Percentiles rank a stretch among this genome's conserved stretches.
Evolutionary conservation across 495 filamentous ascomycete species (phyloP).

Genomic region (Xylaria venustula): DNA sequence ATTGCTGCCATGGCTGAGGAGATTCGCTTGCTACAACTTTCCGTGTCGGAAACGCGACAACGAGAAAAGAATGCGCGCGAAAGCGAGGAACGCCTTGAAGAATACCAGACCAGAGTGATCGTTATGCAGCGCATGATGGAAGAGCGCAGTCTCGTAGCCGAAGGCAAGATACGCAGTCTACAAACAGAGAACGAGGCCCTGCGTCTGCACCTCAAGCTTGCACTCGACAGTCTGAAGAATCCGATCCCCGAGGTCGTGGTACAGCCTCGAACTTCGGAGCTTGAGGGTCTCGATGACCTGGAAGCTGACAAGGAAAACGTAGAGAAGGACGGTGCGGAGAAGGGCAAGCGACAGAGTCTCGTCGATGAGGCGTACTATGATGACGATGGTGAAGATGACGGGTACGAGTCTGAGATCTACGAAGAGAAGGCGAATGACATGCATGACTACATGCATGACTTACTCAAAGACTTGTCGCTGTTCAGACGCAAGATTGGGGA

Average conservation of each 20-base stretch:
- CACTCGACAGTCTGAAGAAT: constrained; percentile 82
- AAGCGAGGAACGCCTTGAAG: constrained; percentile 46
- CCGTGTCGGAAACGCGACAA: constrained; percentile 57
- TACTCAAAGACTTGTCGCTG: constrained; percentile 73
- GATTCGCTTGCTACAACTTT: constrained; percentile 79
- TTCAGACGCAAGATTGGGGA: constrained; percentile 82
- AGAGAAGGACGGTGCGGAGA: constrained; percentile 14
- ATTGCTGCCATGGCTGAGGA: constrained; percentile 92
- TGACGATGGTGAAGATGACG: constrained; percentile 43
- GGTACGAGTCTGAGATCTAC: constrained; percentile 45
- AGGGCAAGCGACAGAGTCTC: constrained; percentile 32
- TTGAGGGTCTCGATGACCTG: constrained; percentile 2
- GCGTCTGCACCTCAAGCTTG: constrained; percentile 79
- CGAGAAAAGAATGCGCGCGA: constrained; percentile 45
- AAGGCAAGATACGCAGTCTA: constrained; percentile 85
- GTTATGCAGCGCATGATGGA: constrained; percentile 93
- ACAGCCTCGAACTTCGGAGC: constrained; percentile 3
- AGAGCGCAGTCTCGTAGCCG: constrained; percentile 79
- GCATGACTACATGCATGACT: constrained; percentile 65
- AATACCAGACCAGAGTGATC: constrained; percentile 84
- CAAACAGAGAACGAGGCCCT: constrained; percentile 88
- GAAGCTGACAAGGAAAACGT: constrained; percentile 30
- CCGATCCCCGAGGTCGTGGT: constrained; percentile 65
- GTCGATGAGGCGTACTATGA: constrained; percentile 41
- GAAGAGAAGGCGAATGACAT: constrained; percentile 54